Base-by-base conservation (phyloP, 768 basidiomycete species). In the Amanita brunnescens region DNA sequence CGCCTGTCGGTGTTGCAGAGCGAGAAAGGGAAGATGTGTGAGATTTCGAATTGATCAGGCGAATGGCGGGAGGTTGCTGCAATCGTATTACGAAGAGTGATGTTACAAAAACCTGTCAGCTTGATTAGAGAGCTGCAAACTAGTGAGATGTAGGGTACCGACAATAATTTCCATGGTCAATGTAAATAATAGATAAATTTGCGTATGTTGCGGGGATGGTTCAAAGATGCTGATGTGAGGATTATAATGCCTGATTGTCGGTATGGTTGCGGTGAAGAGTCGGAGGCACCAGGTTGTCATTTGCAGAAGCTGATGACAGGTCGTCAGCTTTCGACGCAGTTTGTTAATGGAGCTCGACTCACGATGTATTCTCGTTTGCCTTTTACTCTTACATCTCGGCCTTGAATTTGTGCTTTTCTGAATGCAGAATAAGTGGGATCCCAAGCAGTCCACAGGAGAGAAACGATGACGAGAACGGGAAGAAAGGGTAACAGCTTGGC, bases 401-500 rank as follows among this genome's bases (percentile, higher is more conserved):
- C 86, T 69, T 90, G 87, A 37, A 77, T 68, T 57, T 78, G 76
- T 10, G 83, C 80, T 56, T 69, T 75, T 56, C 75, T 74, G 49
- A 78, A 68, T 8, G 76, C 70, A 20, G 75, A 66, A 64, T 91
- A 91, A 16, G 86, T 87, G 10, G 90, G 91, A 61, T 95, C 83
- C 92, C 92, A 95, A 1, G 76, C 80, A 0, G 81, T 81, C 85
- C 91, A 94, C 5, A 85, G 59, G 13, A 92, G 60, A 16, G 91
- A 91, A 13, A 79, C 9, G 0, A 82, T 39, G 24, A 72, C 66
- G 16, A 87, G 39, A 3, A 71, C 24, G 2, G 87, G 81, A 46
- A 85, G 67, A 4, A 62, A 54, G 8, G 76, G 75, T 35, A 24
- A 10, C 8, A 23, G 3, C 8, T 6, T 2, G 14, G 16, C 20